phyloP scores from a whole-genome alignment of 2,329 filamentous ascomycete genomes.

The Trichoderma atrobrunneum region DNA sequence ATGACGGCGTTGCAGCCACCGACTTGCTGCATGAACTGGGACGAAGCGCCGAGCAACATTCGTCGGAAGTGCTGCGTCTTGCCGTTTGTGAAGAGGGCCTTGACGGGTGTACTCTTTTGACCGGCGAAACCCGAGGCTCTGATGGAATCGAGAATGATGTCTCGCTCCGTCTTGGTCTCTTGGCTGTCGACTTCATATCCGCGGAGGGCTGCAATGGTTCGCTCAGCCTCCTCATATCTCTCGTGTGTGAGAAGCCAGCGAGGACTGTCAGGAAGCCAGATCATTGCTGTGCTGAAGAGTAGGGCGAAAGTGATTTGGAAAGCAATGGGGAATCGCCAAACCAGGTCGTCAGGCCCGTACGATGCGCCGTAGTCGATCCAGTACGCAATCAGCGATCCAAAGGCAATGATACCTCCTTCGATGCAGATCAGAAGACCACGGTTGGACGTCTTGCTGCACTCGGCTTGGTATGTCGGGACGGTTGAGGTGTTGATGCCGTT shows the following conservation, averaged over 20 bases:
- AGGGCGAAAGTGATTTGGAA: constrained; percentile 40
- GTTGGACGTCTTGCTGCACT: constrained; percentile 51
- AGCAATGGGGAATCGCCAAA: constrained; percentile 56
- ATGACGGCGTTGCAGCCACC: constrained; percentile 58
- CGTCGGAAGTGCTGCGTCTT: constrained; percentile 65
- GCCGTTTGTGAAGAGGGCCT: constrained; percentile 57
- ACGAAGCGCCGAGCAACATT: constrained; percentile 58
- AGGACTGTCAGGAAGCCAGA: constrained; percentile 47
- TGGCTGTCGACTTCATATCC: constrained; percentile 48
- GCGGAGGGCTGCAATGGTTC: constrained; percentile 31
- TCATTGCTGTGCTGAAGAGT: constrained; percentile 42
- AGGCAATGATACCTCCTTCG: constrained; percentile 41
- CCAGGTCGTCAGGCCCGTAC: constrained; percentile 44
- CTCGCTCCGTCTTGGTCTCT: constrained; percentile 57
- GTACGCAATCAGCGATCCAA: constrained; percentile 43
- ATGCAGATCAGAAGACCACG: constrained; percentile 55
- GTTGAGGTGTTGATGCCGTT: constrained; percentile 53
- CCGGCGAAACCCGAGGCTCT: constrained; percentile 49
- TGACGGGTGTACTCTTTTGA: constrained; percentile 46
- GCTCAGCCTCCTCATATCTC: constrained; percentile 40
- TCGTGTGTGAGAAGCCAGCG: constrained; percentile 49
- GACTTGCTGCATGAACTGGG: constrained; percentile 62
- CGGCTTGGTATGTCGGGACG: constrained; percentile 55
- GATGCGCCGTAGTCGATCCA: constrained; percentile 43
- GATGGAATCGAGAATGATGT: constrained; percentile 49